Conservation (phyloP, 345 rosid genomes). For the Brassica napus region DNA sequence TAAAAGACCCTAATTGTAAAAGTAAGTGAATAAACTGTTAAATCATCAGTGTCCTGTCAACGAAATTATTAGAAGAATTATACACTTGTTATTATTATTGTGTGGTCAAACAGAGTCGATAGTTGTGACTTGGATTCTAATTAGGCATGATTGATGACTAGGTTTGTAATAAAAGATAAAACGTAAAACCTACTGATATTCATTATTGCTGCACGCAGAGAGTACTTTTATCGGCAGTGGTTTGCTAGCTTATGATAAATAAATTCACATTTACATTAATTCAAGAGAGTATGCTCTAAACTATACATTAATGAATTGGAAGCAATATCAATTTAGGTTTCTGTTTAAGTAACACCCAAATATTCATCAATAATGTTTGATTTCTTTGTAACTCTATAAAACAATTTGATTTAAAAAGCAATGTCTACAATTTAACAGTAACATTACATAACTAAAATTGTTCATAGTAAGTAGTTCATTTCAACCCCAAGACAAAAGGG, state of each 20-base stretch:
- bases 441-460: neutral
- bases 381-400: neutral
- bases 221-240: neutral
- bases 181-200: constrained; percentile 26
- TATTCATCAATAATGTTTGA: neutral
- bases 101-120: constrained; percentile 20
- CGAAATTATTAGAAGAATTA: constrained; percentile 2
- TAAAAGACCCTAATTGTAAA: constrained; percentile 1
- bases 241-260: neutral
- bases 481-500: too few species aligned
- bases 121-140: constrained; percentile 34
- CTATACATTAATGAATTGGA: neutral
- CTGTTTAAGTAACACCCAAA: neutral
- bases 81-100: neutral
- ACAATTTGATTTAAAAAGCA: neutral
- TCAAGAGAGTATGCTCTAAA: neutral
- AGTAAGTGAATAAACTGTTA: constrained; percentile 6
- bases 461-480: neutral
- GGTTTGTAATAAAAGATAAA: constrained; percentile 42
- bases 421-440: neutral
- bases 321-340: neutral
- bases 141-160: constrained; percentile 42
- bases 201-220: neutral
- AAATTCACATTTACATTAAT: neutral
- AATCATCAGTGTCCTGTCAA: constrained; percentile 28